These are phyloP conservation scores for Platismatia glauca DNA, from an alignment of 495 filamentous ascomycete genomes.

Conservation along the genomic window DNA sequence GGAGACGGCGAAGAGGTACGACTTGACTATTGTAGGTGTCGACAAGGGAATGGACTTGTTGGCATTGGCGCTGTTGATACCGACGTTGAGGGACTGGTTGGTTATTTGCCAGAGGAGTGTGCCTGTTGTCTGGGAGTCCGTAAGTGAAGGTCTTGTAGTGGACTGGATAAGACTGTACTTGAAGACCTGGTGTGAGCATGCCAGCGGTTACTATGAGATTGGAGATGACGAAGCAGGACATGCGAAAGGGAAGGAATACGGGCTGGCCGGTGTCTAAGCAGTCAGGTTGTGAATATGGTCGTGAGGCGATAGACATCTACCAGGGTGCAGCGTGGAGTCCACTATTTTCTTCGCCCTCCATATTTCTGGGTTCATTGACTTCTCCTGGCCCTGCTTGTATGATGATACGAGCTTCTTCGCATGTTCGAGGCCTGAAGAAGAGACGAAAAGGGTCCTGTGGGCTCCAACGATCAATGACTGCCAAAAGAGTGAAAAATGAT, in stretches of 20 bases:
- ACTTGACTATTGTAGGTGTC: slow-evolving; percentile 67
- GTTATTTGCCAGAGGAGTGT: slow-evolving; percentile 91
- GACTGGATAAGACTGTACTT: slow-evolving; percentile 36
- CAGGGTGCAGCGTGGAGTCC: slow-evolving; percentile 90
- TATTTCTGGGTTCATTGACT: slow-evolving; percentile 75
- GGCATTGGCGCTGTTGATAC: slow-evolving; percentile 92
- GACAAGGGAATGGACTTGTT: slow-evolving; percentile 91
- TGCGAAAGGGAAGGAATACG: slow-evolving; percentile 89
- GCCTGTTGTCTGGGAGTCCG: slow-evolving; percentile 55
- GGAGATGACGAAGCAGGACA: slow-evolving; percentile 91
- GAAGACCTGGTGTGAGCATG: slow-evolving; percentile 85
- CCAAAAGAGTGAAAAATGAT: background rate
- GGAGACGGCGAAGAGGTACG: slow-evolving; percentile 84
- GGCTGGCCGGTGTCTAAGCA: slow-evolving; percentile 74
- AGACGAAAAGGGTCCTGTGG: slow-evolving; percentile 72
- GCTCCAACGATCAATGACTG: background rate
- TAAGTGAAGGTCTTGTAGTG: slow-evolving; percentile 15
- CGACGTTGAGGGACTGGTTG: slow-evolving; percentile 96
- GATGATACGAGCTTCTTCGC: slow-evolving; percentile 66
- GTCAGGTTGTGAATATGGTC: background rate
- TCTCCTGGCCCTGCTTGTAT: slow-evolving; percentile 74
- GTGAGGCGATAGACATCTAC: slow-evolving; percentile 35
- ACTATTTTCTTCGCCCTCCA: slow-evolving; percentile 96
- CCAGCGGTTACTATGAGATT: slow-evolving; percentile 95
- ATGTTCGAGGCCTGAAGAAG: slow-evolving; percentile 63